Evolutionary conservation across 139 green algal genomes (phyloP).

Genomic region (Coccomyxa sp.): DNA sequence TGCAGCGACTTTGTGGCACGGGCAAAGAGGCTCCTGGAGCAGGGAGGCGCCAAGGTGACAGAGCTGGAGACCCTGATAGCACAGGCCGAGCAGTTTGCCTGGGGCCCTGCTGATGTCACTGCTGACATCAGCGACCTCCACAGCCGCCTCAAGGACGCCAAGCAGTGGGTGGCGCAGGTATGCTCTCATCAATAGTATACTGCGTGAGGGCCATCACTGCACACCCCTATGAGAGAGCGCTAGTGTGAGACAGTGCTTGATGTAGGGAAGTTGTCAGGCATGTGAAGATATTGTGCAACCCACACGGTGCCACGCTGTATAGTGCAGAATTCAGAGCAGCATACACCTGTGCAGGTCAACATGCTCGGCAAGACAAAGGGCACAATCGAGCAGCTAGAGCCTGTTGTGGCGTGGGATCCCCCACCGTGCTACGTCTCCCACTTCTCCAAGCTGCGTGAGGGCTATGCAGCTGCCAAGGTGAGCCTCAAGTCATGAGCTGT

Average conservation of each 20-base stretch:
- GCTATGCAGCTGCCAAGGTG: background rate
- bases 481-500: too few relatives aligned
- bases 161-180: constrained; percentile 18
- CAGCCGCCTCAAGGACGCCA: constrained; percentile 17
- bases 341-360: constrained; percentile 18
- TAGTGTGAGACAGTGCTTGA: too few relatives aligned
- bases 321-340: too few relatives aligned
- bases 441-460: constrained; percentile 24
- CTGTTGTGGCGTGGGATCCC: constrained; percentile 29
- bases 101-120: constrained; percentile 30
- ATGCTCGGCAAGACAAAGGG: constrained; percentile 26
- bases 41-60: constrained; percentile 22
- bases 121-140: background rate
- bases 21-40: constrained; percentile 14
- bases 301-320: too few relatives aligned
- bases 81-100: constrained; percentile 48
- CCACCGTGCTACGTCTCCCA: constrained; percentile 12
- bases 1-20: constrained; percentile 16
- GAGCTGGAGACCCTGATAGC: constrained; percentile 39
- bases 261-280: too few relatives aligned
- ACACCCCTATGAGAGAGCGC: too few relatives aligned
- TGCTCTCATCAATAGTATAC: background rate
- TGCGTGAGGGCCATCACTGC: too few relatives aligned
- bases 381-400: constrained; percentile 30
- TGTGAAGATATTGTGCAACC: too few relatives aligned